Conservation (phyloP, 1,284 basidiomycete genomes). For the Lentinula novae-zelandiae region DNA sequence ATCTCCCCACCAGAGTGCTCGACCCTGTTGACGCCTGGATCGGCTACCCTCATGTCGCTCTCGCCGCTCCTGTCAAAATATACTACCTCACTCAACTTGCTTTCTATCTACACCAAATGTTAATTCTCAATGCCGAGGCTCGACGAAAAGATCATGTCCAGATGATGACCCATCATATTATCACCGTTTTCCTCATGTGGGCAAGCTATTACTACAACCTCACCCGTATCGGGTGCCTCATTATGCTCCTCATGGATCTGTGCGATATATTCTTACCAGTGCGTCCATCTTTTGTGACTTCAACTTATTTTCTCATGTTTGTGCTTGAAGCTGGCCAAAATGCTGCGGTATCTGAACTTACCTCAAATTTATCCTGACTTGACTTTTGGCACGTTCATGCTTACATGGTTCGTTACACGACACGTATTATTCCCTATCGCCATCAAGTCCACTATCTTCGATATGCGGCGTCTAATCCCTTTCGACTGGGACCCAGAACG, state of each 20-base stretch:
- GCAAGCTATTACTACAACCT: conserved; percentile 81
- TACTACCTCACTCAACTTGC: conserved; percentile 93
- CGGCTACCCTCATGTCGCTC: conserved; percentile 77
- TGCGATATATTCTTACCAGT: conserved; percentile 92
- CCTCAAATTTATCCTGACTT: conserved; percentile 69
- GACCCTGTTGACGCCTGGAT: conserved; percentile 75
- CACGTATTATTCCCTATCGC: conserved; percentile 76
- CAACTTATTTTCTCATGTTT: conserved; percentile 1
- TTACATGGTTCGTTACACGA: conserved; percentile 88
- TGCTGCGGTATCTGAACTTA: conserved; percentile 80
- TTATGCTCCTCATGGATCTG: conserved; percentile 91
- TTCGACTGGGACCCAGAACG: conserved; percentile 58
- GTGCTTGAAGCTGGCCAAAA: conserved; percentile 77
- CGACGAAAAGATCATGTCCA: conserved; percentile 90
- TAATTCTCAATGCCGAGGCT: conserved; percentile 93
- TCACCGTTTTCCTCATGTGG: conserved; percentile 80
- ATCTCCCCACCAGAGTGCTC: conserved; percentile 67
- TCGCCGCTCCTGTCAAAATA: conserved; percentile 80
- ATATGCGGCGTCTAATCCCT: conserved; percentile 45
- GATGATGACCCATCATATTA: conserved; percentile 95
- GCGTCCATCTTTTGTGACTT: conserved; percentile 30
- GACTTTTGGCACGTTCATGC: conserved; percentile 78
- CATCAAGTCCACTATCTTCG: conserved; percentile 57
- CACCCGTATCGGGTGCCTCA: conserved; percentile 84
- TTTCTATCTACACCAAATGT: conserved; percentile 90